A percentile compares a stretch with the other conserved stretches of the same genome.
Evolutionary conservation across 306 rosid genomes (phyloP).

Genomic region (Medicago ruthenica): DNA sequence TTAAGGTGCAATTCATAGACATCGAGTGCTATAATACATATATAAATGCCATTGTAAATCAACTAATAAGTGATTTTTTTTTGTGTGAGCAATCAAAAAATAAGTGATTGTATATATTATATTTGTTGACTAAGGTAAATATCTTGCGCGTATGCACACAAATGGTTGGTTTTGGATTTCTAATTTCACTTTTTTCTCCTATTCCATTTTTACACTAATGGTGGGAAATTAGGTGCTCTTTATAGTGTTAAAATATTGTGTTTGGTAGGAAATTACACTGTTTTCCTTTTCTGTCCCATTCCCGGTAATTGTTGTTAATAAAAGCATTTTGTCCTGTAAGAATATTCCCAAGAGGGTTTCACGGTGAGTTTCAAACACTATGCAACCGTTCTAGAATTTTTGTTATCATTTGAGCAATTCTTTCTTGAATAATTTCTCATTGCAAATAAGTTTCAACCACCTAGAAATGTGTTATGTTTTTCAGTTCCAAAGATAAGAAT

Average conservation of each 20-base stretch:
- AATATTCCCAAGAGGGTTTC: no score
- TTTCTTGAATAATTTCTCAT: no score
- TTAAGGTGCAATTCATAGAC: background rate
- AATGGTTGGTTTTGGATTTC: constrained; percentile 5
- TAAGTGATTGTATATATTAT: background rate
- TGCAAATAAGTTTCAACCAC: no score
- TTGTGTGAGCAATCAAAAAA: no score
- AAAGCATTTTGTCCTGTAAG: background rate
- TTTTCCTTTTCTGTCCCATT: background rate
- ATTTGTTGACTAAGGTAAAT: constrained; percentile 13
- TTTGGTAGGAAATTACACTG: constrained; percentile 17
- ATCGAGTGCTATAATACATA: background rate
- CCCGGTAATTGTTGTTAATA: background rate
- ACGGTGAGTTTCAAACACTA: no score
- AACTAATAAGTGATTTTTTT: background rate
- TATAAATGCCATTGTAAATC: background rate
- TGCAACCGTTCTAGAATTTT: no score
- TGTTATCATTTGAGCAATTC: no score
- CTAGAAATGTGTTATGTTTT: no score
- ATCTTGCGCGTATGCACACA: background rate
- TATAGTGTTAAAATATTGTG: constrained; percentile 1
- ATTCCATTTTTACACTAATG: constrained; percentile 18
- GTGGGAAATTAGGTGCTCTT: constrained; percentile 17
- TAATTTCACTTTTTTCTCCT: background rate
- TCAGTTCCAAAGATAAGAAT: no score